Evolutionary conservation across 2,329 filamentous ascomycete species (phyloP), one percentile per base, ranked within the genome.

Genomic region (Acephala macrosclerotiorum): DNA sequence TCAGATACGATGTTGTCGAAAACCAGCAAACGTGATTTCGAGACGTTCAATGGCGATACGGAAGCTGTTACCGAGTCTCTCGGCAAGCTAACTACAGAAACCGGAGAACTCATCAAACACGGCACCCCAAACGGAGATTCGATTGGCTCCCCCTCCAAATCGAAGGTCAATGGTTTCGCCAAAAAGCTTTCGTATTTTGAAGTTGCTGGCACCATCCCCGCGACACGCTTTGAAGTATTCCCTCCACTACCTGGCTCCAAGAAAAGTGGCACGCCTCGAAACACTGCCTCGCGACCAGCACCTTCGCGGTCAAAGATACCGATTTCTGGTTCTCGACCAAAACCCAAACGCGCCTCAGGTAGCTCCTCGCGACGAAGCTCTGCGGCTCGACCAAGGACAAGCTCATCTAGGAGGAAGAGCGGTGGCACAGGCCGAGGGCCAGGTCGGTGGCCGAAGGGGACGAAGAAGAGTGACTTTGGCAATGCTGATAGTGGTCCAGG

Each of bases 141-240:
- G 45, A 67, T 63, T 22, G 68, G 66, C n/a, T 70, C 66, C 16
- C 58, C 65, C 22, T 66, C 66, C 33, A 64, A 62, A 22, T 49
- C 67, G 26, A 75, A 69, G 57, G 58, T 67, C 9, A 76, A 74
- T 59, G 72, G 70, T 22, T 35, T 68, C 18, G 56, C 69, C 0
- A 74, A 72, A 58, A 71, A 71, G 29, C 65, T 67, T 11, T 68
- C 70, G 16, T 75, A 75, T 60, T 76, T 70, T 53, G 74, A 74
- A 49, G 68, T 70, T 42, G 73, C 74, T 14, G 67, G 66, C 20
- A 65, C 81, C 57, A 91, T 96, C 29, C 91, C 91, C 2, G 82
- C 88, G 0, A 88, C 83, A 1, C 87, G 92, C 38, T 96, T 93
- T 76, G 90, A 94, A 72, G 87, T 96, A 47, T 95, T 92, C 73